Base-by-base conservation (phyloP, 768 basidiomycete genomes). In the Ramaria sp. region DNA sequence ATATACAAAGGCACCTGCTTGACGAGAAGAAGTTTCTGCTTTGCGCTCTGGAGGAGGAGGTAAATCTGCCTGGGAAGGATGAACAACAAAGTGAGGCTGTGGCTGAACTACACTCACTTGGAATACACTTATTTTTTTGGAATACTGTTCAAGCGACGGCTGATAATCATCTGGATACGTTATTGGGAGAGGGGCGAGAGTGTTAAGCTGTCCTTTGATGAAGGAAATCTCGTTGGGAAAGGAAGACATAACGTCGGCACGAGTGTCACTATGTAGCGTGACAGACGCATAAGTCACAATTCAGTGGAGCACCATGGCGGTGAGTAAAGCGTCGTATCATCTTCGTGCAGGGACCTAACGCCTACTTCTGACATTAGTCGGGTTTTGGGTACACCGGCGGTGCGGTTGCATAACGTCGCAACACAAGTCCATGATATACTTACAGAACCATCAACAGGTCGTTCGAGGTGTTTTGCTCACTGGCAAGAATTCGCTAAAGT, bases 401-500 rank as follows among this genome's bases (percentile, higher is more conserved):
- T 81, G 60, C 51, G 74, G 65, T n/a, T 2, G 49, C 7, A 17
- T 24, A 41, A 57, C n/a, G 39, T 43, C 38, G 10, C 27, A 7
- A 30, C 30, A 20, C 13, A 30, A 27, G 27, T 5, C 27, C 15
- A n/a, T 34, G 7, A 13, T 53, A 15, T 42, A 9, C 15, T 38
- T 42, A 43, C 27, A 61, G 43, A 60, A 33, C 57, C 59, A 58
- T 52, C 37, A 45, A 37, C 60, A 92, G 91, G 90, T 63, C 82
- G 82, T 61, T 82, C 88, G 60, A 79, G 89, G 65, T 96, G 93
- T 71, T 93, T 93, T 70, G 76, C 81, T 12, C 90, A 86, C 72
- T 95, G 92, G 91, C 91, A 93, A 66, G 89, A 93, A 69, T 88
- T 90, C 72, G 77, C 82, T 62, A 86, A 84, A 66, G 87, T 85